phyloP scores from a whole-genome alignment of 73 alveolate species.

The Paramecium sonneborni region DNA sequence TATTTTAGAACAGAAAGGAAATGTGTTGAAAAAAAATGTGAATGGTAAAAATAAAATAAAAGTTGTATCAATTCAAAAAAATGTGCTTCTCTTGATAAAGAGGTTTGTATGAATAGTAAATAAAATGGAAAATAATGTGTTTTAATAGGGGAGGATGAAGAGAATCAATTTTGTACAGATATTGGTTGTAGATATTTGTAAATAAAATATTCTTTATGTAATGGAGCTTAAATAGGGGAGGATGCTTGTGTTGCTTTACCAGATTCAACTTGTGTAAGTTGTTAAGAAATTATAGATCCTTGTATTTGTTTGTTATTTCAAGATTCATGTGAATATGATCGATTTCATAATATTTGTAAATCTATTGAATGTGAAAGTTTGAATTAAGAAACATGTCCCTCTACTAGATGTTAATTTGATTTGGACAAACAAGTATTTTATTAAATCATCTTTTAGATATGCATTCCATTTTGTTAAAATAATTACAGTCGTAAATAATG shows the following conservation, averaged over 20 bases:
- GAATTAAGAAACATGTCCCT: not conserved
- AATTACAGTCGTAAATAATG: not conserved
- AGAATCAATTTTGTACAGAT: too few relatives aligned
- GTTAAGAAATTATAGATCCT: conserved; percentile 21
- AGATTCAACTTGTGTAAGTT: not conserved
- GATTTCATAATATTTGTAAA: not conserved
- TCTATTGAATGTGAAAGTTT: not conserved
- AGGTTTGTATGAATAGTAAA: too few relatives aligned
- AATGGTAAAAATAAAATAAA: too few relatives aligned
- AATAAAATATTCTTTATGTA: not conserved
- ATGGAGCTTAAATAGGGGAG: not conserved
- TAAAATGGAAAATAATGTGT: too few relatives aligned
- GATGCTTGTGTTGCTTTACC: not conserved
- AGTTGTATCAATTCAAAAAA: too few relatives aligned
- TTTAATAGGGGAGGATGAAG: too few relatives aligned
- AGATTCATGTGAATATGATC: not conserved
- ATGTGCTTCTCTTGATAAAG: too few relatives aligned
- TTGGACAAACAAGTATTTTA: not conserved
- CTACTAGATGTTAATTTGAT: not conserved
- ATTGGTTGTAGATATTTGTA: not conserved
- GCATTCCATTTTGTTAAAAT: not conserved
- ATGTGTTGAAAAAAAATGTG: too few relatives aligned
- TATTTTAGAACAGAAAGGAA: too few relatives aligned
- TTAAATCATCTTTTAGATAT: not conserved
- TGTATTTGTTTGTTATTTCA: not conserved